phyloP scores from a whole-genome alignment of 2,329 filamentous ascomycete species.

The Hymenoscyphus occultus region DNA sequence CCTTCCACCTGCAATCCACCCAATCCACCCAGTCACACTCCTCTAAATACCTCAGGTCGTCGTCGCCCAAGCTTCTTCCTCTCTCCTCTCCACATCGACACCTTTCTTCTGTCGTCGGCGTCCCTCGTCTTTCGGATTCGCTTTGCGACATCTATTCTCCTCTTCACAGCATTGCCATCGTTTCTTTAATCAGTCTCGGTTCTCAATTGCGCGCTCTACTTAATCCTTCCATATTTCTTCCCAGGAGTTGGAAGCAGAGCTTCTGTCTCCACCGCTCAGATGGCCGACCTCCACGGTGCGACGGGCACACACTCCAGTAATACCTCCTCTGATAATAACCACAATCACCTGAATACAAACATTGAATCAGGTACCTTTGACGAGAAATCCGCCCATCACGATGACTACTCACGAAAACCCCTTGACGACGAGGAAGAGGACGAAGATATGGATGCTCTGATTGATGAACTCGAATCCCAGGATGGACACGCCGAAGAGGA shows the following conservation, averaged over 20 bases:
- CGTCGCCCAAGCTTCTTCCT: constrained; percentile 3
- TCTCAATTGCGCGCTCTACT: constrained; percentile 1
- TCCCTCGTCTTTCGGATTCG: constrained; percentile 11
- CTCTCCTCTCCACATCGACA: constrained; percentile 12
- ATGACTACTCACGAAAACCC: constrained; percentile 30
- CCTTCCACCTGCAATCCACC: neutral
- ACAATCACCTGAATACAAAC: constrained; percentile 52
- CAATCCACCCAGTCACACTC: neutral
- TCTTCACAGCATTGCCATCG: constrained; percentile 8
- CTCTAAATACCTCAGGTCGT: constrained; percentile 6
- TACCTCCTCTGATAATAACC: constrained; percentile 20
- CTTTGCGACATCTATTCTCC: constrained; percentile 13
- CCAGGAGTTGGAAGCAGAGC: constrained; percentile 20
- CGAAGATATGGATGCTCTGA: constrained; percentile 81
- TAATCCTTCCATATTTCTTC: constrained; percentile 11
- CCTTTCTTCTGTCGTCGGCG: constrained; percentile 13
- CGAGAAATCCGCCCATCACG: constrained; percentile 51
- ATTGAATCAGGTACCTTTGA: constrained; percentile 64
- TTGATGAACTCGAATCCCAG: constrained; percentile 81
- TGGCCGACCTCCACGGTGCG: constrained; percentile 27
- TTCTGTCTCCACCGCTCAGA: constrained; percentile 19
- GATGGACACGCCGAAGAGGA: constrained; percentile 68
- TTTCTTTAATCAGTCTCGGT: constrained; percentile 15
- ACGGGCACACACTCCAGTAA: constrained; percentile 20
- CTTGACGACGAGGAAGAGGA: constrained; percentile 65